A percentile compares a stretch with the other conserved stretches of the same genome.
Evolutionary conservation across 2,329 filamentous ascomycete genomes (phyloP).

Genomic region (Immersiporthe knoxdaviesiana): DNA sequence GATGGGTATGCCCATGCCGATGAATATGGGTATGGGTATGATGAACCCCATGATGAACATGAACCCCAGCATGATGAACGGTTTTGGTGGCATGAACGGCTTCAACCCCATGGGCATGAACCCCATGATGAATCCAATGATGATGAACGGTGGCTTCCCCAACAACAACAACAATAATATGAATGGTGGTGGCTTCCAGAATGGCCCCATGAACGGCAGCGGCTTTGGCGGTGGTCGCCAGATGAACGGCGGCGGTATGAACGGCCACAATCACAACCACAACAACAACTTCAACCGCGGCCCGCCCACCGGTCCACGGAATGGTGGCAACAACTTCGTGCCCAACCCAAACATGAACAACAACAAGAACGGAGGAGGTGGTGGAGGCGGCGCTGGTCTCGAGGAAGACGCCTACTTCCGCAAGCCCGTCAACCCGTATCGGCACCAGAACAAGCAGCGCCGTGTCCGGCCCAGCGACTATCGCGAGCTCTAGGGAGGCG

Average conservation of each 20-base stretch:
- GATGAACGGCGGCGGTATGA: slow-evolving; percentile 34
- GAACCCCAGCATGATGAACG: slow-evolving; percentile 44
- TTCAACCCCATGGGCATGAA: slow-evolving; percentile 40
- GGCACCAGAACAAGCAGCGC: slow-evolving; percentile 80
- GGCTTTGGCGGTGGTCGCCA: slow-evolving; percentile 33
- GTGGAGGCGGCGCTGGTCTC: slow-evolving; percentile 36
- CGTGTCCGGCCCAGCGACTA: slow-evolving; percentile 88
- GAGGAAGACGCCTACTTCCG: slow-evolving; percentile 94
- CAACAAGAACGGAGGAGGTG: neutral
- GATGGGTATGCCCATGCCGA: slow-evolving; percentile 39
- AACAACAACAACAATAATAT: slow-evolving; percentile 35
- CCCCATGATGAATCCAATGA: slow-evolving; percentile 39
- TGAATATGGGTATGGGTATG: slow-evolving; percentile 42
- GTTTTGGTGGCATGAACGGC: slow-evolving; percentile 39
- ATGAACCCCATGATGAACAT: slow-evolving; percentile 35
- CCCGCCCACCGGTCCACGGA: slow-evolving; percentile 29
- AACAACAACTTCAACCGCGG: slow-evolving; percentile 35
- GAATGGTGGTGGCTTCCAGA: slow-evolving; percentile 36
- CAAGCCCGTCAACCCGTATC: slow-evolving; percentile 92
- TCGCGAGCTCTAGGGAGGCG: slow-evolving; percentile 66
- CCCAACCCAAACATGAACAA: slow-evolving; percentile 40
- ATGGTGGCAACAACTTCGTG: slow-evolving; percentile 25
- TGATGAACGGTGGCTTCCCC: slow-evolving; percentile 39
- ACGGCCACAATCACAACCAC: slow-evolving; percentile 27
- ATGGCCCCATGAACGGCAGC: slow-evolving; percentile 35